Conservation (phyloP, 2,329 filamentous ascomycete species). For the Aspergillus hiratsukae region DNA sequence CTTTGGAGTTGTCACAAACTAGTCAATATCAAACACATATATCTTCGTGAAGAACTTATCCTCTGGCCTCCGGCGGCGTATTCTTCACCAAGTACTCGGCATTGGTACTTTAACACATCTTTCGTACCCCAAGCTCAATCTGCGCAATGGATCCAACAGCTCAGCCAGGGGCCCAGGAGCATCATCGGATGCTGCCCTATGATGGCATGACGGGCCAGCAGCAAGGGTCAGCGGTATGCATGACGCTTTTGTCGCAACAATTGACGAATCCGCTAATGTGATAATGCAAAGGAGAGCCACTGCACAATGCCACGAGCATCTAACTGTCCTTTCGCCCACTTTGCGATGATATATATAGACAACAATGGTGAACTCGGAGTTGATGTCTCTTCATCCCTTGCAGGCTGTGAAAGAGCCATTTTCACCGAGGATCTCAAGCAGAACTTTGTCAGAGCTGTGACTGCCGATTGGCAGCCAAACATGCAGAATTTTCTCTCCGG, state of each 20-base stretch:
- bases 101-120: not conserved
- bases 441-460: slow-evolving; percentile 28
- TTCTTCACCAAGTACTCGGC: not conserved
- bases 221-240: slow-evolving; percentile 17
- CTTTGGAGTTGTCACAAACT: not conserved
- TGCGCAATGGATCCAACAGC: slow-evolving; percentile 13
- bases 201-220: slow-evolving; percentile 18
- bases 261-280: slow-evolving; percentile 7
- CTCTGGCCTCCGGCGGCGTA: not conserved
- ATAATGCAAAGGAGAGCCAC: slow-evolving; percentile 13
- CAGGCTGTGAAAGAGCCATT: slow-evolving; percentile 27
- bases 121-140: slow-evolving; percentile 6
- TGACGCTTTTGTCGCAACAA: not conserved
- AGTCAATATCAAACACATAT: not conserved
- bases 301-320: slow-evolving; percentile 15
- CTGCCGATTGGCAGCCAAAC: slow-evolving; percentile 15
- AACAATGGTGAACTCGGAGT: slow-evolving; percentile 29
- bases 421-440: slow-evolving; percentile 35
- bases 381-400: slow-evolving; percentile 30
- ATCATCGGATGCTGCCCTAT: slow-evolving; percentile 15
- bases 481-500: slow-evolving; percentile 20
- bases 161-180: slow-evolving; percentile 11
- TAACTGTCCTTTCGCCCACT: slow-evolving; percentile 30
- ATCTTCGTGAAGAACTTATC: not conserved
- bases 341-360: slow-evolving; percentile 35